These are phyloP conservation scores for Platanthera guangdongensis DNA, from an alignment of 106 monocot genomes.

Conservation along the genomic window DNA sequence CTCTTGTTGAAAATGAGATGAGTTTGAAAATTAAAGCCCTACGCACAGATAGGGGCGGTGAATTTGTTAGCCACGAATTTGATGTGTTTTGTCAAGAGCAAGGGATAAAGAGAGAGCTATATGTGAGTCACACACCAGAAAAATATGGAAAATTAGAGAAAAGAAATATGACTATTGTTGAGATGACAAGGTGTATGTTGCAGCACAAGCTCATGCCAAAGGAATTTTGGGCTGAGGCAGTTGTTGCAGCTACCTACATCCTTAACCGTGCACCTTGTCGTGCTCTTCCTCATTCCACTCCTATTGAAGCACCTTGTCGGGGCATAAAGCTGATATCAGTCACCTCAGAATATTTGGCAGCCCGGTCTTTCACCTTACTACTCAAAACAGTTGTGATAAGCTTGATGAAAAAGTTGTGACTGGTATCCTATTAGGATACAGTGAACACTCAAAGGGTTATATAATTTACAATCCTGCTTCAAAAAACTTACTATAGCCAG, in stretches of 20 bases:
- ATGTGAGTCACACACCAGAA: neutral
- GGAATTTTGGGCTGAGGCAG: neutral
- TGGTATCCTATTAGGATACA: slow-evolving; percentile 2
- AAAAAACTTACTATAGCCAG: neutral
- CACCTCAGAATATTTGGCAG: slow-evolving; percentile 11
- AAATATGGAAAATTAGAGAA: slow-evolving; percentile 5
- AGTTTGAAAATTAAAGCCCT: neutral
- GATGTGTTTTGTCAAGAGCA: neutral
- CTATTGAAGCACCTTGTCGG: neutral
- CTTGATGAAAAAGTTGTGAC: neutral
- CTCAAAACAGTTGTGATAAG: neutral
- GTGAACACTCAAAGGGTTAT: neutral
- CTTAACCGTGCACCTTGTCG: neutral
- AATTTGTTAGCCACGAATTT: neutral
- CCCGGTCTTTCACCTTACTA: neutral
- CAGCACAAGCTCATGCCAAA: neutral
- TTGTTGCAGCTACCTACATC: neutral
- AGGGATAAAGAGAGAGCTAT: neutral
- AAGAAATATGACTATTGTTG: slow-evolving; percentile 1
- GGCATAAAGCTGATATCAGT: neutral
- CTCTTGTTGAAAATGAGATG: neutral
- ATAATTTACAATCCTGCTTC: neutral
- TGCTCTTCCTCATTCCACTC: neutral
- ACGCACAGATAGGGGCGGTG: neutral
- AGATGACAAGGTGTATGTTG: neutral